Evolutionary conservation across 2,329 filamentous ascomycete species (phyloP).

Genomic region (Leptodontidium sp.): DNA sequence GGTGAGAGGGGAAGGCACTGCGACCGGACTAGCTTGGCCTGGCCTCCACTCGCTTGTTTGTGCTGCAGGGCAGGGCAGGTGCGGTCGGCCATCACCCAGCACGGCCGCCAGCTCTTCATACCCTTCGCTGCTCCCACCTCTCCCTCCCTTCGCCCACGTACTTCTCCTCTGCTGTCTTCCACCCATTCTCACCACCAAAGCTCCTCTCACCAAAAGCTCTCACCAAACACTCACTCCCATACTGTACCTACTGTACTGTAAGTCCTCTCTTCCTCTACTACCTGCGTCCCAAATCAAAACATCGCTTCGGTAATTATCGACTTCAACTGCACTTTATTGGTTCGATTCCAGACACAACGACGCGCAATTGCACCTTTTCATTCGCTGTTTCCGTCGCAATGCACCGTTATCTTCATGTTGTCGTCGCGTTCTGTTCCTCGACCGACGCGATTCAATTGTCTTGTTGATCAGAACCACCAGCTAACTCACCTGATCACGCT

Average conservation of each 20-base stretch:
- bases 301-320: slow-evolving; percentile 12
- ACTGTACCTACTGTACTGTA: slow-evolving; percentile 14
- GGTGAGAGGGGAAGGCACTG: not conserved
- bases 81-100: not conserved
- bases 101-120: not conserved
- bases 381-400: slow-evolving; percentile 17
- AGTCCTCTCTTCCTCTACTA: slow-evolving; percentile 10
- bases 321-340: slow-evolving; percentile 24
- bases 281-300: slow-evolving; percentile 9
- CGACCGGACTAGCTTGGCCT: too few relatives aligned
- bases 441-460: slow-evolving; percentile 36
- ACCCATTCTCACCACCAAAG: slow-evolving; percentile 14
- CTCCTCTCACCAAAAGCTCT: slow-evolving; percentile 6
- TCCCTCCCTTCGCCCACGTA: not conserved
- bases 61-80: not conserved
- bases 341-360: slow-evolving; percentile 24
- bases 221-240: not conserved
- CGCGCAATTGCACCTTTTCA: slow-evolving; percentile 30
- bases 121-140: not conserved
- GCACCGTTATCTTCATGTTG: slow-evolving; percentile 28
- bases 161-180: slow-evolving; percentile 7
- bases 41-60: too few relatives aligned
- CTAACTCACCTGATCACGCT: slow-evolving; percentile 34
- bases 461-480: slow-evolving; percentile 28
- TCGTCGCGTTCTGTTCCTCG: slow-evolving; percentile 34